Conservation (phyloP, 495 filamentous ascomycete species). For the Apiosordaria backusii region DNA sequence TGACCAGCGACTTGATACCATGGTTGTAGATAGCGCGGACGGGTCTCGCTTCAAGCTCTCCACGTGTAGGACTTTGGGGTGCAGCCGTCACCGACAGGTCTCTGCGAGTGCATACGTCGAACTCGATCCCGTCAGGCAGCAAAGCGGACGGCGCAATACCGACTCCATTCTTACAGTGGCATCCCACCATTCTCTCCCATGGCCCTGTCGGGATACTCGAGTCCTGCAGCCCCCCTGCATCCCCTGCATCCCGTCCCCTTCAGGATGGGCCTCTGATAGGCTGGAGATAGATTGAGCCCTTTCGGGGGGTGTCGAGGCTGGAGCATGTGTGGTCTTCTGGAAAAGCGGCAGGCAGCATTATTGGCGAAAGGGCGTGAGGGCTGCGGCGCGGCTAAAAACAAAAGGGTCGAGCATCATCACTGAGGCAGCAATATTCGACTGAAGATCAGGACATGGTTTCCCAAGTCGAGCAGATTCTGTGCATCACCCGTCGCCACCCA, state of each 20-base stretch:
- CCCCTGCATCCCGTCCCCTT: not conserved
- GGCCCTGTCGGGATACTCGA: conserved; percentile 1
- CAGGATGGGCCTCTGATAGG: conserved; percentile 3
- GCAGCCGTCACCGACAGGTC: not conserved
- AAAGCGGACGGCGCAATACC: not conserved
- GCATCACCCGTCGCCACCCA: not conserved
- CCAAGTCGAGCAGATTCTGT: too few species aligned
- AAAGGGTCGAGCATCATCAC: not conserved
- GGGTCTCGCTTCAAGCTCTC: not conserved
- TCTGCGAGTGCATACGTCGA: not conserved
- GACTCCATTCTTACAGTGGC: not conserved
- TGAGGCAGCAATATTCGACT: not conserved
- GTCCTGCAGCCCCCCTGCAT: conserved; percentile 6
- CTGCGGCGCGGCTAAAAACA: conserved; percentile 18
- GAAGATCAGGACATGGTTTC: not conserved
- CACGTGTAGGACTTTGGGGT: too few species aligned
- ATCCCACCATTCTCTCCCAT: not conserved
- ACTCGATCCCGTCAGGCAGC: not conserved
- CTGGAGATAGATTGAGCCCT: conserved; percentile 6
- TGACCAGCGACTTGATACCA: not conserved
- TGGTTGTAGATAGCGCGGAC: too few species aligned
- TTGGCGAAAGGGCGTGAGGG: conserved; percentile 5
- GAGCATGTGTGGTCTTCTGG: not conserved
- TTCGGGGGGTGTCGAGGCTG: not conserved
- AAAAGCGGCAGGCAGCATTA: not conserved